Base-by-base conservation (phyloP, 2,329 filamentous ascomycete genomes). In the Ophiostoma fasciatum region DNA sequence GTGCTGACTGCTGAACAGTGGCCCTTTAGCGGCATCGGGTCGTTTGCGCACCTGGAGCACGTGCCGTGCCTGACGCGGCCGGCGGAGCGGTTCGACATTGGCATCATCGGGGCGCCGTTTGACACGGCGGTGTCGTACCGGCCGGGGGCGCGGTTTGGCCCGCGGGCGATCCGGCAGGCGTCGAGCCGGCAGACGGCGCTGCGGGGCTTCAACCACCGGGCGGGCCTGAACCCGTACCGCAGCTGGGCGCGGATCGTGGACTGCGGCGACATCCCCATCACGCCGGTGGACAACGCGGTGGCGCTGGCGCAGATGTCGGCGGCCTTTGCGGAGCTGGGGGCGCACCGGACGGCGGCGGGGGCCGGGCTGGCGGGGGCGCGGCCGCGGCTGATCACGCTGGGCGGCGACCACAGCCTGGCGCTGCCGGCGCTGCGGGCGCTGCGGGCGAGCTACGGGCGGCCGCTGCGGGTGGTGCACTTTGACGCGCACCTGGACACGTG, bases 241-340 rank as follows among this genome's bases (percentile, higher is more conserved):
- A 78, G 70, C 37, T 88, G 81, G 79, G 80, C 82, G 1, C 74
- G 62, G 27, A 73, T 94, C 40, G 63, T 88, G 34, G 87, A 94
- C 62, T 94, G 87, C 55, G 87, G 87, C 31, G 87, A 94, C 53
- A 84, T 94, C 38, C 84, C 87, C 20, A 66, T 92, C 45, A 82
- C 79, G 0, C 85, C 85, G 0, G 78, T 92, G 47, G 84, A 94
- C 60, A 94, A 94, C 53, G 73, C 64, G 2, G 63, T 93, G 13
- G 87, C 87, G 0, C 62, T 87, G 36, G 63, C 67, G 30, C 87
- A 94, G 58, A 93, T 94, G 84, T 82, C 72, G 22, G 73, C 78
- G 50, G 84, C 82, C 0, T 85, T 82, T 53, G 61, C 66, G 7
- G 78, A 87, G 56, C 73, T 93, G 3, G 65, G 63, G 21, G 51